These are phyloP conservation scores for Psophocarpus tetragonolobus DNA, from an alignment of 306 rosid species.

Conservation along the genomic window DNA sequence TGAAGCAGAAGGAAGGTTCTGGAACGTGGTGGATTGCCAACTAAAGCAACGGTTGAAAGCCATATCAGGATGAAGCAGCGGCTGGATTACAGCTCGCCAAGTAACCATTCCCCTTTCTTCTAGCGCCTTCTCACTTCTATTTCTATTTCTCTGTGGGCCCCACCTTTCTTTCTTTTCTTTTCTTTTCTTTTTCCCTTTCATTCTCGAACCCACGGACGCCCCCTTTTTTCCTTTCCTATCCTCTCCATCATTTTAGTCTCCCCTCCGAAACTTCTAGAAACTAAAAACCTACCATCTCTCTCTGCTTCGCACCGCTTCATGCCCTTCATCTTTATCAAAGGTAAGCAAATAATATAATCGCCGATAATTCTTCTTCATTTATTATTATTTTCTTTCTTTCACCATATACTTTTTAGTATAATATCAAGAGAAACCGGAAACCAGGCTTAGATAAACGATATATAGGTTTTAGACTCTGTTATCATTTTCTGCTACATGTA, in stretches of 20 bases:
- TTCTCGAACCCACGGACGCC: slow-evolving; percentile 58
- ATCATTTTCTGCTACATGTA: neutral
- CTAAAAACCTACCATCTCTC: slow-evolving; percentile 35
- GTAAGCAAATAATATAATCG: slow-evolving; percentile 2
- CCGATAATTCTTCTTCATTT: neutral
- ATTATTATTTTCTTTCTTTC: neutral
- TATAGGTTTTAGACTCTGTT: neutral
- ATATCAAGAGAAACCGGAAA: neutral
- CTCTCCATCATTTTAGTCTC: slow-evolving; percentile 31
- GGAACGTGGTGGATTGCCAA: slow-evolving; percentile 45
- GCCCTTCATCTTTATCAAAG: slow-evolving; percentile 20
- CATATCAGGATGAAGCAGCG: slow-evolving; percentile 18
- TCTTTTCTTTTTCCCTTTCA: slow-evolving; percentile 35
- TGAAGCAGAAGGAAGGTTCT: slow-evolving; percentile 53
- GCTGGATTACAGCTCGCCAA: slow-evolving; percentile 18
- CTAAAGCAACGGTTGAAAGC: slow-evolving; percentile 20
- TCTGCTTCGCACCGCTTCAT: too few species aligned
- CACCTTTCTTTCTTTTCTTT: slow-evolving; percentile 22
- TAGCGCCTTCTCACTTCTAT: slow-evolving; percentile 47
- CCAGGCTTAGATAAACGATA: neutral
- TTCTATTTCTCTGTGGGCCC: slow-evolving; percentile 43
- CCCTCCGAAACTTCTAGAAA: slow-evolving; percentile 84
- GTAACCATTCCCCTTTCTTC: slow-evolving; percentile 37
- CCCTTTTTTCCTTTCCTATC: slow-evolving; percentile 24
- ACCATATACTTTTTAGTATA: neutral